These are phyloP conservation scores for Yamagishiella unicocca DNA, from an alignment of 139 green algal genomes.

Conservation along the genomic window DNA sequence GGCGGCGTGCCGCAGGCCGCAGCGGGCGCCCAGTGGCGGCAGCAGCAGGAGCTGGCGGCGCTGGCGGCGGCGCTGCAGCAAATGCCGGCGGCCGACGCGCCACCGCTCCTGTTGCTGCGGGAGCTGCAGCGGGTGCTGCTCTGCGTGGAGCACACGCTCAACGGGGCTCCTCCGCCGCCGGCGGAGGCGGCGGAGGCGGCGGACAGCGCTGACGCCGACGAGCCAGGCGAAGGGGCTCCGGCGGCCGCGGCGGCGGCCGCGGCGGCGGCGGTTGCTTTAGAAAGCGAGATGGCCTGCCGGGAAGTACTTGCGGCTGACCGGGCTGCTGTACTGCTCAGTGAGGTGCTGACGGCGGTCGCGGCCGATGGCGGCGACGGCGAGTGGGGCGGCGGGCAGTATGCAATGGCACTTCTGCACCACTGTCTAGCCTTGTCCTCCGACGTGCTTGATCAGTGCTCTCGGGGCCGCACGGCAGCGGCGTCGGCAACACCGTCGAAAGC, in stretches of 20 bases:
- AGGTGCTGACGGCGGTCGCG: not conserved
- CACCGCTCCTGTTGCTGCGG: not conserved
- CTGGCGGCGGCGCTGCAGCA: conserved; percentile 17
- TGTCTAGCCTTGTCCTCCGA: not conserved
- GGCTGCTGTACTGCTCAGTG: not conserved
- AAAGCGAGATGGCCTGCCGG: not conserved
- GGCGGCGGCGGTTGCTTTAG: not conserved
- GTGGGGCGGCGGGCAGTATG: not conserved
- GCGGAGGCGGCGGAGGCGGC: not conserved
- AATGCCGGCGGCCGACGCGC: not conserved
- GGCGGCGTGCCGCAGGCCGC: not conserved
- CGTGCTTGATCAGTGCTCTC: conserved; percentile 11
- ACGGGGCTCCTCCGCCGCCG: not conserved
- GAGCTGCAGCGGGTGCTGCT: not conserved
- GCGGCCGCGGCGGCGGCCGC: not conserved
- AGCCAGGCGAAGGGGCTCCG: too few species aligned
- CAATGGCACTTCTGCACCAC: conserved; percentile 1
- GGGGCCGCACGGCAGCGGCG: too few species aligned
- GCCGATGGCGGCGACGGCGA: not conserved
- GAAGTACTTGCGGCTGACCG: not conserved
- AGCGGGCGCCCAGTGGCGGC: not conserved
- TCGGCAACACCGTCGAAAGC: not conserved
- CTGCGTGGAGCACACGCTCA: not conserved
- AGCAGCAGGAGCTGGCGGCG: conserved; percentile 37
- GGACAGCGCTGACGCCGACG: too few species aligned